Percentiles rank a stretch among this genome's conserved stretches.
Conservation (phyloP, 345 rosid species). For the Gossypium anomalum region DNA sequence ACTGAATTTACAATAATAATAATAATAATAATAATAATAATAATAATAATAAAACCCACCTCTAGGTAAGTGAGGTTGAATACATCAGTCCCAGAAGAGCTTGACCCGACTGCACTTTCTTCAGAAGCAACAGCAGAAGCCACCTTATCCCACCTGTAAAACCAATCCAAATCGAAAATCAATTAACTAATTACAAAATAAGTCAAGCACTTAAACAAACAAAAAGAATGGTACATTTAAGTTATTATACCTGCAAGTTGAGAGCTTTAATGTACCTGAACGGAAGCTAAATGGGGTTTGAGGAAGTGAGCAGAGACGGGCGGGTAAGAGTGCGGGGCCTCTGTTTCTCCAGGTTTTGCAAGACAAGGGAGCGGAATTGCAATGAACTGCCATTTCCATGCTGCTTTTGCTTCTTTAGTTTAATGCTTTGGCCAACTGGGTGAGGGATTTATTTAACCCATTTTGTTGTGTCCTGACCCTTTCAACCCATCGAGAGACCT, state of each 20-base stretch:
- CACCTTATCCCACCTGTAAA: slow-evolving; percentile 12
- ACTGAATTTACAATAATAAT: not conserved
- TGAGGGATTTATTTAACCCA: not conserved
- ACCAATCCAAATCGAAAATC: not conserved
- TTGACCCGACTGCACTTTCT: slow-evolving; percentile 47
- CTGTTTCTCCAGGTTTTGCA: slow-evolving; percentile 22
- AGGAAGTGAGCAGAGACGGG: slow-evolving; percentile 16
- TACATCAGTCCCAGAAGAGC: slow-evolving; percentile 39
- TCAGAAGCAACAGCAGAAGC: slow-evolving; percentile 67
- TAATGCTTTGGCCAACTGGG: slow-evolving; percentile 5
- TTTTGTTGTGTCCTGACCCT: not conserved
- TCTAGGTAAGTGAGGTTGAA: slow-evolving; percentile 80
- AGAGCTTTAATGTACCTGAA: slow-evolving; percentile 29
- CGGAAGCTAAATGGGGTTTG: slow-evolving; percentile 14
- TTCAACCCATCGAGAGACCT: not conserved
- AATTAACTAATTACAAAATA: not conserved
- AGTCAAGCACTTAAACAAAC: not conserved
- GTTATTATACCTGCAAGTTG: slow-evolving; percentile 18
- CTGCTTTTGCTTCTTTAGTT: not conserved
- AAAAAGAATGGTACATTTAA: not conserved
- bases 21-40: too few species aligned
- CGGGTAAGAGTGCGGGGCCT: slow-evolving; percentile 24
- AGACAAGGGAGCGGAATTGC: slow-evolving; percentile 27
- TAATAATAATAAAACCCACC: slow-evolving; percentile 31
- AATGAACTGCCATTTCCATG: slow-evolving; percentile 44